phyloP scores from a whole-genome alignment of 2,329 filamentous ascomycete genomes.

The Aureobasidium sp. region DNA sequence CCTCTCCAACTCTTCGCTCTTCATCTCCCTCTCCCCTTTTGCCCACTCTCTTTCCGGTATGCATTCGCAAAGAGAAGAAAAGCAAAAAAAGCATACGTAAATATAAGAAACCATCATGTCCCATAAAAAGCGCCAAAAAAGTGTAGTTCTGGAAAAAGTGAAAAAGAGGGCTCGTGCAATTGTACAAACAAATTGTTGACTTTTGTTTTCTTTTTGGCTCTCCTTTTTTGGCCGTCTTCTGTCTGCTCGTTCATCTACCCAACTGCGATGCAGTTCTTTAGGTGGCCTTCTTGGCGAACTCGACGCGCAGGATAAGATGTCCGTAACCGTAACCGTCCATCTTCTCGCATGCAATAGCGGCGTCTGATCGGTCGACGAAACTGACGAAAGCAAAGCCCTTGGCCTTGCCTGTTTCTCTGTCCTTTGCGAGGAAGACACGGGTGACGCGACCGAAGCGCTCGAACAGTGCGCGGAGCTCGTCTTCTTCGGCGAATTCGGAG shows the following conservation, averaged over 20 bases:
- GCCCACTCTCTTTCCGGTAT: neutral
- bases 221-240: neutral
- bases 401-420: conserved; percentile 87
- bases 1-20: neutral
- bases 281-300: conserved; percentile 65
- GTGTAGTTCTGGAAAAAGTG: neutral
- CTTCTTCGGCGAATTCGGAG: conserved; percentile 93
- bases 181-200: neutral
- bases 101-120: conserved; percentile 5
- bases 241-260: neutral
- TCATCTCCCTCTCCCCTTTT: neutral
- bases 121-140: conserved; percentile 7
- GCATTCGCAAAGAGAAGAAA: neutral
- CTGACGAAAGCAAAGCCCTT: conserved; percentile 99
- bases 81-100: neutral
- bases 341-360: conserved; percentile 87
- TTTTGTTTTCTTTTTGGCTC: neutral
- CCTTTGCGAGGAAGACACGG: conserved; percentile 94
- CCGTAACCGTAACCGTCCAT: conserved; percentile 93
- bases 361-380: conserved; percentile 83
- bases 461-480: conserved; percentile 94
- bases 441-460: conserved; percentile 95
- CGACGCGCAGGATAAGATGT: conserved; percentile 77
- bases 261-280: conserved; percentile 12
- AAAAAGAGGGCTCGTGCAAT: neutral